Base-by-base conservation (phyloP, 2,329 filamentous ascomycete species). In the Penicillium sp. region DNA sequence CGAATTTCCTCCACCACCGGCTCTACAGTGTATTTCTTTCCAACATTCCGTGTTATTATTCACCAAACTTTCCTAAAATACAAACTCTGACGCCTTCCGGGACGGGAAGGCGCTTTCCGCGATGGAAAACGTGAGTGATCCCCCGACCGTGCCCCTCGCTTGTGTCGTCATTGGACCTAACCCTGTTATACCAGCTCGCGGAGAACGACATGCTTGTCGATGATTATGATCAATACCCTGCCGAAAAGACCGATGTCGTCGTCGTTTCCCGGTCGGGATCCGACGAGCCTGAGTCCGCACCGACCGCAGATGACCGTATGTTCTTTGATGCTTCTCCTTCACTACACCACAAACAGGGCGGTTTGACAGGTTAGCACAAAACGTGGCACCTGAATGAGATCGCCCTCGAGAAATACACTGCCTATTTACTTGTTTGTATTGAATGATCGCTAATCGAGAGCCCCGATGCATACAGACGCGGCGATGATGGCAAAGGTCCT, bases 401-500 rank as follows among this genome's bases (percentile, higher is more conserved):
- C 16, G 29, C 21, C 50, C 41, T 47, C 18, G 6, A 16, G 16
- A 15, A 34, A 29, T 13, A 9, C 15, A 46, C 16, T 32, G 0
- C n/a, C 23, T 37, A n/a, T 31, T 51, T 46, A 40, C 25, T 45
- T 51, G n/a, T 15, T 35, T 35, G 7, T 27, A 21, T 16, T 18
- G 35, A 18, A 9, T 21, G 32, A 18, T 48, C n/a, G 54, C 54
- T 56, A 53, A 56, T 13, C 7, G 38, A 37, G 39, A 53, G 35
- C 13, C n/a, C n/a, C 37, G 12, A 32, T 50, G 21, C 38, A 54
- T 62, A 52, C 66, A 92, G 89, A 85, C 75, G 89, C 95, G 62
- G 88, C 89, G 47, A 96, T 97, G 84, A 89, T 88, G 78, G 86
- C 90, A 65, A 78, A 87, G 61, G 85, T 91, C 62, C 82, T 97